A percentile compares a stretch with the other conserved stretches of the same genome.
These are phyloP conservation scores for Lophiostoma macrostomum DNA, from an alignment of 495 filamentous ascomycete genomes.

Conservation along the genomic window DNA sequence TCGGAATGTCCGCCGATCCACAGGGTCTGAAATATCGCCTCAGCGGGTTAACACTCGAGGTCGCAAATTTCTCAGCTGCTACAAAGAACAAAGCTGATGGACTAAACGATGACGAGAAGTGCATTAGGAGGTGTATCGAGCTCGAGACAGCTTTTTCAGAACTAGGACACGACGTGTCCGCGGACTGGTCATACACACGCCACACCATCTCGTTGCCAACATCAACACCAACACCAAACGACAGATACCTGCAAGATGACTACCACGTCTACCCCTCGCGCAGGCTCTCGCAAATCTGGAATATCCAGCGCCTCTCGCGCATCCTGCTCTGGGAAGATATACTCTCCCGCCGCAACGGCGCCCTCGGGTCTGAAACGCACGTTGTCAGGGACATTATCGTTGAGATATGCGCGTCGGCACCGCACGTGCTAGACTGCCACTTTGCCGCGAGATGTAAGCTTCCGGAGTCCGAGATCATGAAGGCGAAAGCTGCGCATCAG, in stretches of 20 bases:
- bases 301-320: conserved; percentile 33
- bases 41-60: conserved; percentile 30
- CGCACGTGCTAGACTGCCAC: conserved; percentile 33
- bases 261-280: conserved; percentile 35
- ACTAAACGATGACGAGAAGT: background rate
- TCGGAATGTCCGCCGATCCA: conserved; percentile 21
- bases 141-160: conserved; percentile 7
- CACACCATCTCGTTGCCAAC: too few relatives aligned
- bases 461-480: too few relatives aligned
- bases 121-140: background rate
- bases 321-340: conserved; percentile 38
- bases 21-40: conserved; percentile 27
- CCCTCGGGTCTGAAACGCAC: conserved; percentile 24
- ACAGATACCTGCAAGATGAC: conserved; percentile 20
- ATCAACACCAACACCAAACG: background rate
- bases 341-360: background rate
- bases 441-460: conserved; percentile 6
- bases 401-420: conserved; percentile 38
- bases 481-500: background rate
- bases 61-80: conserved; percentile 24
- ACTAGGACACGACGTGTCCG: background rate
- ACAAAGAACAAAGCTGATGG: conserved; percentile 1
- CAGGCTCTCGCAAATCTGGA: conserved; percentile 33
- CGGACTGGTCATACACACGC: conserved; percentile 11
- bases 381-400: too few relatives aligned